A percentile compares a stretch with the other conserved stretches of the same genome.
Conservation (phyloP, 345 rosid genomes). For the Firmiana major region DNA sequence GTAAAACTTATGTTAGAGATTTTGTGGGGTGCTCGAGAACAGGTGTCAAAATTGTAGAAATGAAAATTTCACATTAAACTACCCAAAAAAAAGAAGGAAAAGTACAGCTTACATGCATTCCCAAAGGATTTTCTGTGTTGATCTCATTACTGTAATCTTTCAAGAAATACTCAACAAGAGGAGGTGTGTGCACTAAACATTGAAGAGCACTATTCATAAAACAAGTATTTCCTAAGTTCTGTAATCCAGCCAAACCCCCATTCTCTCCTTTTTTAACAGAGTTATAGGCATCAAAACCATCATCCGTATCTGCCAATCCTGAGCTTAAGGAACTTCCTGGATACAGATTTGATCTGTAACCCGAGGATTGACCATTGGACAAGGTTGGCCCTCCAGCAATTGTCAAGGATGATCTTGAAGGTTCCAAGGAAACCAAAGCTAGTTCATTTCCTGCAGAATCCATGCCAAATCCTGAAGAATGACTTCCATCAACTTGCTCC, state of each 20-base stretch:
- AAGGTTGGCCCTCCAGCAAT: constrained; percentile 79
- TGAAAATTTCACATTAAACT: constrained; percentile 5
- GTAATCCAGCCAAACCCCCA: constrained; percentile 86
- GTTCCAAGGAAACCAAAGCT: constrained; percentile 70
- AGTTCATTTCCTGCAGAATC: constrained; percentile 67
- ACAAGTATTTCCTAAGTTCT: constrained; percentile 94
- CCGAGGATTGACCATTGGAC: constrained; percentile 66
- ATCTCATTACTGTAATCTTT: constrained; percentile 75
- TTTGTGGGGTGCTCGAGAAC: background rate
- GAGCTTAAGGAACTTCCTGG: constrained; percentile 44
- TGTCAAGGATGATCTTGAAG: constrained; percentile 51
- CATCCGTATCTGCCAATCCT: constrained; percentile 32
- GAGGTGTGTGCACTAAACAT: constrained; percentile 87
- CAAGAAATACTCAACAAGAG: constrained; percentile 77
- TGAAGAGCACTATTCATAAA: constrained; percentile 95
- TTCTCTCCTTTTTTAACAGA: constrained; percentile 48
- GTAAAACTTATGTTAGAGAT: constrained; percentile 26
- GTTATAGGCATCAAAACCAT: constrained; percentile 37
- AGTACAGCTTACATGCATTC: constrained; percentile 79
- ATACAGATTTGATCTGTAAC: constrained; percentile 33
- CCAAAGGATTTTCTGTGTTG: constrained; percentile 76
- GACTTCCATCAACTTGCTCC: constrained; percentile 50
- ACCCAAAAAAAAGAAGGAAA: too few species aligned
- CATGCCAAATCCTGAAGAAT: constrained; percentile 42
- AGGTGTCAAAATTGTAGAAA: background rate